These are phyloP conservation scores for Silene noctiflora DNA, from an alignment of 179 eudicot species.

Conservation along the genomic window DNA sequence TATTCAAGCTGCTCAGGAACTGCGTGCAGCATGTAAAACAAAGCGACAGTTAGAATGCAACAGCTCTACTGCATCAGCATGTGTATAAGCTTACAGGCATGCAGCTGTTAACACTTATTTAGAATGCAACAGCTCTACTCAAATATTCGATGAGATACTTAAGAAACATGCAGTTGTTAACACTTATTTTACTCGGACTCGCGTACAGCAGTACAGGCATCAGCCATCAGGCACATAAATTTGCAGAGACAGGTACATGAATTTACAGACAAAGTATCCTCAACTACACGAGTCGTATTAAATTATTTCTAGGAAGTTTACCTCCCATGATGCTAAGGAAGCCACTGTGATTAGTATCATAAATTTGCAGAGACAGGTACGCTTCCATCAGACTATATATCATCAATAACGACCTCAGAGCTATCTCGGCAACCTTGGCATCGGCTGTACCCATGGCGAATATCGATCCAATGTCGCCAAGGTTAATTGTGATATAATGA, in stretches of 20 bases:
- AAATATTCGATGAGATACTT: too few relatives aligned
- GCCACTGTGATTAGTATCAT: constrained; percentile 56
- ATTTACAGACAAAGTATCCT: not conserved
- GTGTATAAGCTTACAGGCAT: too few relatives aligned
- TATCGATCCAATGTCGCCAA: constrained; percentile 33
- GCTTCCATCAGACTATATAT: constrained; percentile 54
- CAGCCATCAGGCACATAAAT: too few relatives aligned
- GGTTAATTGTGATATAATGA: constrained; percentile 26
- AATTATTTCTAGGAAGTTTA: constrained; percentile 25
- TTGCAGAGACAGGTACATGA: too few relatives aligned
- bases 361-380: constrained; percentile 37
- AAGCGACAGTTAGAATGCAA: not conserved
- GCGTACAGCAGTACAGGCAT: too few relatives aligned
- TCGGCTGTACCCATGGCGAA: constrained; percentile 37
- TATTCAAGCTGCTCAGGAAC: constrained; percentile 29
- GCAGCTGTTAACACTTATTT: not conserved
- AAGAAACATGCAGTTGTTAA: too few relatives aligned
- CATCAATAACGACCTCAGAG: constrained; percentile 58
- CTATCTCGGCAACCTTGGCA: constrained; percentile 46
- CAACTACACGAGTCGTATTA: not conserved
- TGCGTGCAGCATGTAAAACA: constrained; percentile 36
- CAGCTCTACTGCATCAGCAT: too few relatives aligned
- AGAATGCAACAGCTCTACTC: not conserved
- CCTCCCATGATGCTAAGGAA: constrained; percentile 71
- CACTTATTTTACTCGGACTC: too few relatives aligned